Conservation (phyloP, 352 stramenopile genomes). For the Phytopythium oedochilum region DNA sequence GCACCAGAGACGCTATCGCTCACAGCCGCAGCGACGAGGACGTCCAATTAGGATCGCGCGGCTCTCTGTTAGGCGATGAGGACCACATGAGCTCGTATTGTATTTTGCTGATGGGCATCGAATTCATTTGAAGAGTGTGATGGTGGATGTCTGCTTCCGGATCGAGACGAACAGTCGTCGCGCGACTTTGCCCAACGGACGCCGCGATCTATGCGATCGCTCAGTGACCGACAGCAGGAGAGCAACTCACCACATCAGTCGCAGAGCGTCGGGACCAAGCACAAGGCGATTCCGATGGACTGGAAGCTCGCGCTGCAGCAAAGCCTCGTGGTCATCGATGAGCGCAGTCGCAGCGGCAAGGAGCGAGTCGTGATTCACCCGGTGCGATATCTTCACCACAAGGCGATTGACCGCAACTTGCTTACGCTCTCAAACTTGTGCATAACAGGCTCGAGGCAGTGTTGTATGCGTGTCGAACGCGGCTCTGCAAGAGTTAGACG, state of each 20-base stretch:
- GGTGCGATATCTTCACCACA: slow-evolving; percentile 2
- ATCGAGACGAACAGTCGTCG: neutral
- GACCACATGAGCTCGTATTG: too few species aligned
- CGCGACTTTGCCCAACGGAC: neutral
- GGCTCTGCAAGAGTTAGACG: slow-evolving; percentile 61
- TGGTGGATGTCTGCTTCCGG: too few species aligned
- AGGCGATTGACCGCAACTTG: neutral
- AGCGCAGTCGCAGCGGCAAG: slow-evolving; percentile 7
- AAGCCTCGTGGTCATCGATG: slow-evolving; percentile 1
- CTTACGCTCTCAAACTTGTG: neutral
- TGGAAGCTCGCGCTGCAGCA: neutral
- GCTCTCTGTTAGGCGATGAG: too few species aligned
- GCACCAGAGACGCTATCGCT: slow-evolving; percentile 22
- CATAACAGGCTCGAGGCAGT: slow-evolving; percentile 26
- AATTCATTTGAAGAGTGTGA: too few species aligned
- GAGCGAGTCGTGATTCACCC: slow-evolving; percentile 26
- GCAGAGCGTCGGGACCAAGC: neutral
- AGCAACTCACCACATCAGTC: neutral
- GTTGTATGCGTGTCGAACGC: slow-evolving; percentile 51
- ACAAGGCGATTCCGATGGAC: neutral
- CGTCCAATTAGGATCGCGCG: too few species aligned
- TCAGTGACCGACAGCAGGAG: neutral
- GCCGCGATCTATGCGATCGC: neutral
- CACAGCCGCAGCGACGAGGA: neutral
- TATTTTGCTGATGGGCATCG: too few species aligned